Conservation (phyloP, 2,329 filamentous ascomycete genomes). For the Fonsecaea erecta region DNA sequence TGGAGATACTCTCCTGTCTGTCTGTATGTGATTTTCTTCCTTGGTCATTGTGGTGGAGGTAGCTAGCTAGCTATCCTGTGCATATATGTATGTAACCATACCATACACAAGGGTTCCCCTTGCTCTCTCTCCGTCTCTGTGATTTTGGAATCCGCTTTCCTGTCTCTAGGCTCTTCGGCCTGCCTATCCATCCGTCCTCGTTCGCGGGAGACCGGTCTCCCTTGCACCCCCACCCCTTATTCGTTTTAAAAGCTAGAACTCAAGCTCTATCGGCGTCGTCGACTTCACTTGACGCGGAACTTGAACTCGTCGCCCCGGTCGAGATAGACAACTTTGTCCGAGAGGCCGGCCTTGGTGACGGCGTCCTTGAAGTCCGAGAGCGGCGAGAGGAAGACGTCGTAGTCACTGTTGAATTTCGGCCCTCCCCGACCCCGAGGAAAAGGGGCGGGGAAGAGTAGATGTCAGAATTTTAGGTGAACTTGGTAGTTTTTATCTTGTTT, state of each 20-base stretch:
- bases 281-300: conserved; percentile 52
- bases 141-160: background rate
- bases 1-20: no score
- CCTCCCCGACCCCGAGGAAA: conserved; percentile 17
- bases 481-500: no score
- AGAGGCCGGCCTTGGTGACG: conserved; percentile 57
- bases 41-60: no score
- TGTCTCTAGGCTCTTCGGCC: no score
- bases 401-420: conserved; percentile 50
- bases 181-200: background rate
- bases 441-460: background rate
- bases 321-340: conserved; percentile 63
- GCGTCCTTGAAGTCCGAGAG: conserved; percentile 64
- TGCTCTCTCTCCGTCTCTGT: background rate
- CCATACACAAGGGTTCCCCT: no score
- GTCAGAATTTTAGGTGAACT: background rate
- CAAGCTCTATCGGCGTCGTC: no score
- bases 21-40: no score
- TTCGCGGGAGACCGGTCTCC: no score
- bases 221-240: no score
- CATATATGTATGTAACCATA: no score
- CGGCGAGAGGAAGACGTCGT: conserved; percentile 65
- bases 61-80: no score
- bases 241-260: no score
- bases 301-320: conserved; percentile 63